Evolutionary conservation across 1,139 yeast genomes (phyloP), one percentile per base, ranked within the genome.

Genomic region (Yamadazyma atmosphaerica): DNA sequence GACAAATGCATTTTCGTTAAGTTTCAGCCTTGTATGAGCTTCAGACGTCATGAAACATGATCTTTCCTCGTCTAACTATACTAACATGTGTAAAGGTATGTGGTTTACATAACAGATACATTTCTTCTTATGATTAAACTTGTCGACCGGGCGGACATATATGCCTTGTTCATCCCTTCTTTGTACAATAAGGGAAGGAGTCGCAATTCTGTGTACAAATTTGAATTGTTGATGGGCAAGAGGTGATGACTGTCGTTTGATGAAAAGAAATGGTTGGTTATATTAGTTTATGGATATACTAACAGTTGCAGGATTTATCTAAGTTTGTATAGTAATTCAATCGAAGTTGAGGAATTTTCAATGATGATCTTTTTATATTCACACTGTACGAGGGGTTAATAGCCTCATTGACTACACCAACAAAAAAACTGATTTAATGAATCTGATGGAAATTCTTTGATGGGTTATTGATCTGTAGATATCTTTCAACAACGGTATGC

Each of bases 21-120:
- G 87, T 81, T 81, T 81, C 86, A 81, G 86, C 86, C 86, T 81
- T 81, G 86, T 81, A 81, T 81, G 87, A 81, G 86, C 83, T 60
- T n/a, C 11, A 10, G 11, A 23, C 4, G 11, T 23, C 26, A 23
- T 9, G 11, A 23, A n/a, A n/a, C 26, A n/a, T 9, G 22, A n/a
- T 4, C 26, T 26, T 22, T 16, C 22, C 19, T 22, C 24, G 22
- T 17, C 31, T 15, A 33, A 18, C 22, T 22, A 19, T 47, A 54
- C 62, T 59, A 57, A 60, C 61, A 37, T 37, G 19, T 28, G n/a
- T 28, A 4, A 32, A 52, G 61, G 58, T 53, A 51, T 44, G 54
- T 46, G 17, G n/a, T 17, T 26, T n/a, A 27, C 17, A 12, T 19
- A 27, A 25, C 33, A 23, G 13, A 38, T 36, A 33, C 38, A 23